Conservation (phyloP, 495 filamentous ascomycete species). For the Neurospora discreta region DNA sequence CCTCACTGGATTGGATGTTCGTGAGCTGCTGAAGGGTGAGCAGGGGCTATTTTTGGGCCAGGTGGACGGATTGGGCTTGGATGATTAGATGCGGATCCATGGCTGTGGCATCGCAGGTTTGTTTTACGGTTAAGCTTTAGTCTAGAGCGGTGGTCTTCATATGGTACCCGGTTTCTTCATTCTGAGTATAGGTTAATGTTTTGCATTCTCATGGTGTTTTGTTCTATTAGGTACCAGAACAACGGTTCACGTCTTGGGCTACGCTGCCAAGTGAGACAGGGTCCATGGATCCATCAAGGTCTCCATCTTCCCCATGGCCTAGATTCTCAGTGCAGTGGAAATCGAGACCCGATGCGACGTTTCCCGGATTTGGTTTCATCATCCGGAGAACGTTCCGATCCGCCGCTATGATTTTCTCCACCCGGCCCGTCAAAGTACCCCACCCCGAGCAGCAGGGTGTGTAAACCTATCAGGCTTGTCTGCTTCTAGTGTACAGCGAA, state of each 20-base stretch:
- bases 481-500: neutral
- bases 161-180: neutral
- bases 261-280: neutral
- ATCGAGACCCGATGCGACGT: neutral
- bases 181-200: neutral
- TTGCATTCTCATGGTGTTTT: neutral
- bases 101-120: neutral
- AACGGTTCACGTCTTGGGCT: neutral
- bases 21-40: slow-evolving; percentile 57
- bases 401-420: neutral
- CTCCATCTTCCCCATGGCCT: neutral
- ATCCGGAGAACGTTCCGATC: neutral
- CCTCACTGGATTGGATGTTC: slow-evolving; percentile 72
- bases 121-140: neutral
- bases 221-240: neutral
- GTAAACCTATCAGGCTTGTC: neutral
- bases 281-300: neutral
- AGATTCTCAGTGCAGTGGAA: neutral
- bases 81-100: slow-evolving; percentile 10
- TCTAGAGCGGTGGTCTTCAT: neutral
- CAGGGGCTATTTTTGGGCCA: slow-evolving; percentile 34
- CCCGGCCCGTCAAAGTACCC: neutral
- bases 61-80: slow-evolving; percentile 30
- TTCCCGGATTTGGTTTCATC: neutral
- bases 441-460: neutral